Conservation (phyloP, 2,329 filamentous ascomycete species). For the Alternaria alternata region DNA sequence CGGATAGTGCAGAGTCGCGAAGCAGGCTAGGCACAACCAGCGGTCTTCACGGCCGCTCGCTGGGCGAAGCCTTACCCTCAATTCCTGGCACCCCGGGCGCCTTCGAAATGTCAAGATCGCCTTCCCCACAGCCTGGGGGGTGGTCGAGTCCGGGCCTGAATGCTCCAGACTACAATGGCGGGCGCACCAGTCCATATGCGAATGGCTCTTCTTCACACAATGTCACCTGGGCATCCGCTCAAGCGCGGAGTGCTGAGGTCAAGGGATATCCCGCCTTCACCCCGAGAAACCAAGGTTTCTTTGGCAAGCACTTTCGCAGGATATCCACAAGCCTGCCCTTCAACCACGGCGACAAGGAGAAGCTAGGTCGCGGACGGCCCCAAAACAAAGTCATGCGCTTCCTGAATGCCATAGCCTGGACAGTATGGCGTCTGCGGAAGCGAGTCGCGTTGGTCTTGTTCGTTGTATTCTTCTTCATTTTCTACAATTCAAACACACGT, state of each 20-base stretch:
- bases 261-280: slow-evolving; percentile 81
- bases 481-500: slow-evolving; percentile 76
- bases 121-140: slow-evolving; percentile 84
- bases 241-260: slow-evolving; percentile 76
- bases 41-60: slow-evolving; percentile 41
- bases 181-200: slow-evolving; percentile 70
- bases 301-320: slow-evolving; percentile 81
- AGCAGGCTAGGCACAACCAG: slow-evolving; percentile 45
- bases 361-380: slow-evolving; percentile 66
- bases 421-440: slow-evolving; percentile 72
- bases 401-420: slow-evolving; percentile 53
- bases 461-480: slow-evolving; percentile 67
- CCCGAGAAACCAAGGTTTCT: slow-evolving; percentile 85
- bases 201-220: slow-evolving; percentile 59
- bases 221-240: slow-evolving; percentile 83
- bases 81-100: slow-evolving; percentile 49
- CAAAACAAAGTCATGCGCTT: slow-evolving; percentile 48
- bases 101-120: slow-evolving; percentile 79
- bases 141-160: slow-evolving; percentile 86
- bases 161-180: slow-evolving; percentile 69
- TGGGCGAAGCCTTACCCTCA: slow-evolving; percentile 46
- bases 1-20: slow-evolving; percentile 34
- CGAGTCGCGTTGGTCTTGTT: slow-evolving; percentile 67
- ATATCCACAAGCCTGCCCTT: slow-evolving; percentile 81
- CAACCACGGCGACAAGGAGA: slow-evolving; percentile 78